Conservation (phyloP, 1,139 yeast genomes). For the Lodderomyces parapsilosis region DNA sequence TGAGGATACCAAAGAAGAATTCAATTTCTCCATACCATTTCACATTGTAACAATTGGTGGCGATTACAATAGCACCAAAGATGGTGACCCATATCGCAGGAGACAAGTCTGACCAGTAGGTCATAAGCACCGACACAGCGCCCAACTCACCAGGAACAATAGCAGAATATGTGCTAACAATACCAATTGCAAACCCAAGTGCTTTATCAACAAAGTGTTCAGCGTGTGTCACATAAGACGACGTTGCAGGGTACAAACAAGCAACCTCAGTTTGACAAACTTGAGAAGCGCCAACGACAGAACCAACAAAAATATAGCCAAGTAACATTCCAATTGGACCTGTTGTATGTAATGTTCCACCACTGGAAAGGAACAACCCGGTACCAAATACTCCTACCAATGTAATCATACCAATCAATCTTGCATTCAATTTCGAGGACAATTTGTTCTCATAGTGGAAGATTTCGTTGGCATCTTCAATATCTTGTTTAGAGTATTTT, state of each 20-base stretch:
- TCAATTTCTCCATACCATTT: conserved; percentile 34
- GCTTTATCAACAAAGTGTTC: conserved; percentile 28
- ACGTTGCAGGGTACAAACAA: conserved; percentile 30
- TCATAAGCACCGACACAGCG: conserved; percentile 28
- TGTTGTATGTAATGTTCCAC: conserved; percentile 18
- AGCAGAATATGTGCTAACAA: conserved; percentile 18
- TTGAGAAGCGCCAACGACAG: conserved; percentile 23
- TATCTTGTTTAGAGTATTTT: conserved; percentile 6
- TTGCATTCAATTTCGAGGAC: conserved; percentile 19
- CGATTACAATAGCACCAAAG: conserved; percentile 24
- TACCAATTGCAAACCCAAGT: conserved; percentile 27
- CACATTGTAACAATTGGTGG: conserved; percentile 25
- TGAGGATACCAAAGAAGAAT: conserved; percentile 28
- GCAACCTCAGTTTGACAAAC: conserved; percentile 28
- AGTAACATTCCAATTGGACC: conserved; percentile 26
- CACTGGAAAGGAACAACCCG: conserved; percentile 22
- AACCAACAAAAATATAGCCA: conserved; percentile 21
- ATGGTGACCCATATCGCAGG: conserved; percentile 30
- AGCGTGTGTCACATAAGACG: conserved; percentile 27
- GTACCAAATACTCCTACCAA: conserved; percentile 31
- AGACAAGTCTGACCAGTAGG: conserved; percentile 23
- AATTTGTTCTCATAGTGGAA: conserved; percentile 16
- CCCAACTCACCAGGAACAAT: conserved; percentile 25
- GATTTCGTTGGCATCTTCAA: conserved; percentile 12
- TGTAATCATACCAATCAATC: conserved; percentile 33